Evolutionary conservation across 257 asterid species (phyloP).

Genomic region (Capsicum baccatum): DNA sequence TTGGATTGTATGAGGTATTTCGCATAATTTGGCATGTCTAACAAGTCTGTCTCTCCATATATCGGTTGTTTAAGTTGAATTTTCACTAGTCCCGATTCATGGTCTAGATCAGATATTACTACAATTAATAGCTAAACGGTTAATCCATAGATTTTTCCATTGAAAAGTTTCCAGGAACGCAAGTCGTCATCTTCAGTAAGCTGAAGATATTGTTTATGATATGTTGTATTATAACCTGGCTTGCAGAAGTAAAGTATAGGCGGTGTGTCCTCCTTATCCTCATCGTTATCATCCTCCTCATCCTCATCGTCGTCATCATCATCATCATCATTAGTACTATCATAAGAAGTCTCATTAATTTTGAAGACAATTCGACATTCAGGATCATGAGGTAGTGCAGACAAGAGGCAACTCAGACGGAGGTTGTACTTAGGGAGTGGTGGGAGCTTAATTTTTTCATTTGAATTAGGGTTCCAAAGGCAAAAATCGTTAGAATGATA

Average conservation of each 20-base stretch:
- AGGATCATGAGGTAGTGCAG: slow-evolving; percentile 14
- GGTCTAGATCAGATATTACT: not conserved
- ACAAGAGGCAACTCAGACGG: not conserved
- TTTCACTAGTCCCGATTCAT: not conserved
- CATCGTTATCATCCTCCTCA: not conserved
- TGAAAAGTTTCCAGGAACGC: not conserved
- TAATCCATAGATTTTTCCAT: not conserved
- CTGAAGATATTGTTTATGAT: not conserved
- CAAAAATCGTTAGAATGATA: not conserved
- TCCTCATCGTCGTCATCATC: not conserved
- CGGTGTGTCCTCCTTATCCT: not conserved
- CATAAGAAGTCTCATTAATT: not conserved
- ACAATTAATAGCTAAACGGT: not conserved
- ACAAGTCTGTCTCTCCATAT: not conserved
- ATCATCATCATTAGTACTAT: not conserved
- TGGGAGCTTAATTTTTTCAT: not conserved
- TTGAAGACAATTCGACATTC: not conserved
- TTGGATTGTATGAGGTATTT: not conserved
- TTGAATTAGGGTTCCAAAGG: not conserved
- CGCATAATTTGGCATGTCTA: not conserved
- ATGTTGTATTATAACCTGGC: not conserved
- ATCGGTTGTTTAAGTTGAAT: not conserved
- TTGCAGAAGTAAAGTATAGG: not conserved
- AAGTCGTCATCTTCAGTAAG: not conserved
- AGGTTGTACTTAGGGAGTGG: not conserved